Evolutionary conservation across 2,329 filamentous ascomycete species (phyloP).

Genomic region (Colletotrichum eleusines): DNA sequence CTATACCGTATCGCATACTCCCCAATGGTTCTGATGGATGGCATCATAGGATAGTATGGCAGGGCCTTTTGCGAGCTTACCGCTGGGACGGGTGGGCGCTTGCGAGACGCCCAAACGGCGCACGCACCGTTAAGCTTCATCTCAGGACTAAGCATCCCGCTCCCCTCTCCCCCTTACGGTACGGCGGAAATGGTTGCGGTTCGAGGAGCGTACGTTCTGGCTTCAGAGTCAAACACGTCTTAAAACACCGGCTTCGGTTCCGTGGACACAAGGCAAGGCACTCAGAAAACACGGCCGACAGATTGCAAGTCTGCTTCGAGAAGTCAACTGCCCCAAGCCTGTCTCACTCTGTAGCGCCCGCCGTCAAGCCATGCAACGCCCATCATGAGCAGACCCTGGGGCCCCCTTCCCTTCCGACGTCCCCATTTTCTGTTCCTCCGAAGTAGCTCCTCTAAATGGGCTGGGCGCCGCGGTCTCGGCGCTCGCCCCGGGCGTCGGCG

Average conservation of each 20-base stretch:
- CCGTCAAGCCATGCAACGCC: constrained; percentile 12
- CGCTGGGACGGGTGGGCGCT: background rate
- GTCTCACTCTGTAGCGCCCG: constrained; percentile 19
- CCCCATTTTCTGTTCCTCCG: background rate
- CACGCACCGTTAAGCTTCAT: constrained; percentile 8
- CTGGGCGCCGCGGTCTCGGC: background rate
- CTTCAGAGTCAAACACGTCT: constrained; percentile 20
- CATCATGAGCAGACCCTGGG: background rate
- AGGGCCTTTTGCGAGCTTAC: background rate
- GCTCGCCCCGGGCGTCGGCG: constrained; percentile 17
- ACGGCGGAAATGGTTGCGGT: background rate
- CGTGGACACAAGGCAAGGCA: background rate
- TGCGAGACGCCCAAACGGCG: constrained; percentile 2
- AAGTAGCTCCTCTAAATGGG: background rate
- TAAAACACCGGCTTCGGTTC: constrained; percentile 21
- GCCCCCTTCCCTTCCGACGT: background rate
- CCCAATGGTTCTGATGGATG: background rate
- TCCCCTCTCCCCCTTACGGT: background rate
- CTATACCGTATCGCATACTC: background rate
- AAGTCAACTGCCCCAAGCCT: background rate
- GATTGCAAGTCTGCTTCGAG: constrained; percentile 5
- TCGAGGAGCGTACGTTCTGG: constrained; percentile 15
- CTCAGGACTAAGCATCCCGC: background rate
- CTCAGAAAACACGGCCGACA: background rate
- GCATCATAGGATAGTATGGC: constrained; percentile 20